Base-by-base conservation (phyloP, 257 asterid species). In the Penstemon barbatus region DNA sequence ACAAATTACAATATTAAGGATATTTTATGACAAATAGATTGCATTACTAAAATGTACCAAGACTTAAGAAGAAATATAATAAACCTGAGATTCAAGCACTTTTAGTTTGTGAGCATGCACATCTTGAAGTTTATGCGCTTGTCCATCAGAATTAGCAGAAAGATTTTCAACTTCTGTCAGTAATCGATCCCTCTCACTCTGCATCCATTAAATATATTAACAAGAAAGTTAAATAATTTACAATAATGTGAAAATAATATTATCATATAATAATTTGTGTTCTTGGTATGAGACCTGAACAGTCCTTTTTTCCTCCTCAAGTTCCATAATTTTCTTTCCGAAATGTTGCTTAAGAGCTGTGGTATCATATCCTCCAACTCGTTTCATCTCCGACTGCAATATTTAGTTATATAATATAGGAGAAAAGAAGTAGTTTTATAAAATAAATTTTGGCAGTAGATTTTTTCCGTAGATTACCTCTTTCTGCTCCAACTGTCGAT, bases 361-460 rank as follows among this genome's bases (percentile, higher is more conserved):
- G 42, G 99, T 87, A 83, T 89, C 98, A 38, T 69, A 62, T 59
- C 96, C 97, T 72, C 96, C 98, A 69, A 87, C 69, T 33, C 75
- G 92, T 81, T 87, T 94, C 97, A 94, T 94, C 83, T 94, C 97
- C 11, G 94, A 86, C 99, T 94, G 91, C 77, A 84, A 78, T 58
- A 73, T 61, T 61, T 56, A 64, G n/a, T 48, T 40, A 25, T 25
- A 25, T 73, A 49, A 57, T 43, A 37, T 67, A 48, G 38, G 63
- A 59, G 5, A 56, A 70, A 52, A 19, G 41, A 60, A 63, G n/a
- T 66, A 9, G 43, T 44, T 6, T 11, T 25, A 51, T 63, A 57
- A 39, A 37, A 59, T 59, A 51, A 53, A 49, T 9, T 4, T 12
- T 8, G 33, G 44, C 54, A 70, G 63, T 62, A 66, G 4, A 59